phyloP scores from a whole-genome alignment of 2,329 filamentous ascomycete genomes.

The Calcarisporium arbuscula region DNA sequence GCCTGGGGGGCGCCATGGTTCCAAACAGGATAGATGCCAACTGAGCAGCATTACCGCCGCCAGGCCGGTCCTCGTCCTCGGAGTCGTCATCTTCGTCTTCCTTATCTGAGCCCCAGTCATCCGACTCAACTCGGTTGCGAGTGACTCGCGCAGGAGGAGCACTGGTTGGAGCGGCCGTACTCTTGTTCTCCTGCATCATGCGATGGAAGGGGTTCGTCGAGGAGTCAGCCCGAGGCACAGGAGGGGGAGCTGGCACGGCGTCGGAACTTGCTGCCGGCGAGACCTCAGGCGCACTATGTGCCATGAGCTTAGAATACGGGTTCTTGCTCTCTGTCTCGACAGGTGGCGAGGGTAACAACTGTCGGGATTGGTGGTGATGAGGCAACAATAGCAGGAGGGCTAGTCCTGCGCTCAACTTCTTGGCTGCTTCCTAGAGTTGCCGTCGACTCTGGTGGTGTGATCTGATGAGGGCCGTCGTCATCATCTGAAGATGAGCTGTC shows the following conservation, averaged over 20 bases:
- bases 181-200: constrained; percentile 60
- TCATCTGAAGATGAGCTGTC: constrained; percentile 74
- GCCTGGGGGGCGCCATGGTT: constrained; percentile 90
- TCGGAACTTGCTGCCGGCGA: constrained; percentile 37
- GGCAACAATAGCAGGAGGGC: constrained; percentile 41
- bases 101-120: constrained; percentile 74
- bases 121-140: constrained; percentile 55
- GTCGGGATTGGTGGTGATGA: constrained; percentile 46
- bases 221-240: constrained; percentile 41
- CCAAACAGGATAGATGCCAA: constrained; percentile 93
- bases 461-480: constrained; percentile 70
- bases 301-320: constrained; percentile 88
- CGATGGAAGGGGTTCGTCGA: constrained; percentile 98
- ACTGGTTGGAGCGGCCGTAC: constrained; percentile 33
- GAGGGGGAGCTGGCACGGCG: constrained; percentile 30
- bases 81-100: constrained; percentile 57
- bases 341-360: constrained; percentile 46
- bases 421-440: constrained; percentile 48
- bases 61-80: constrained; percentile 70
- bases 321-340: constrained; percentile 79
- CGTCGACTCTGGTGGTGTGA: constrained; percentile 56
- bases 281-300: constrained; percentile 45
- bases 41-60: constrained; percentile 79
- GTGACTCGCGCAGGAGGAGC: constrained; percentile 46
- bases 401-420: constrained; percentile 46